Percentiles rank a stretch among this genome's conserved stretches.
phyloP scores from a whole-genome alignment of 2,329 filamentous ascomycete genomes.

The Elsinoe perseae region DNA sequence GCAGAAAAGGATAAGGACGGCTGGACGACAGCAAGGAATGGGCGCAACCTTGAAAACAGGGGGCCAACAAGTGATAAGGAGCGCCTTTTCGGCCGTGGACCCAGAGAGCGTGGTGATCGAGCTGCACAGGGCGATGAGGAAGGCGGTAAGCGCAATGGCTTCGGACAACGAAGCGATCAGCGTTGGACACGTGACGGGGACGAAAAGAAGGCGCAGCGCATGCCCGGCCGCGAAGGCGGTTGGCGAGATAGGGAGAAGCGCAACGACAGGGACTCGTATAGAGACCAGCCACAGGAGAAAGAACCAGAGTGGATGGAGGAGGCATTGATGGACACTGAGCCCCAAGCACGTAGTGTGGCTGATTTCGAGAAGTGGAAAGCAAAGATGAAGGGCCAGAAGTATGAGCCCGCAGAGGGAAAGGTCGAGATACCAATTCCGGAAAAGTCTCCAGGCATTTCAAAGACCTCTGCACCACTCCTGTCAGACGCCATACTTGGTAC shows the following conservation, averaged over 20 bases:
- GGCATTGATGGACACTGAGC: slow-evolving; percentile 47
- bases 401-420: slow-evolving; percentile 29
- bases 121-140: slow-evolving; percentile 38
- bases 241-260: slow-evolving; percentile 45
- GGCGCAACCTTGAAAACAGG: slow-evolving; percentile 59
- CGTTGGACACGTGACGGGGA: slow-evolving; percentile 47
- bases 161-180: slow-evolving; percentile 64
- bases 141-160: slow-evolving; percentile 55
- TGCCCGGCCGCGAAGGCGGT: slow-evolving; percentile 46
- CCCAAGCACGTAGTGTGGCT: slow-evolving; percentile 76
- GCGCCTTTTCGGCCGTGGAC: slow-evolving; percentile 42
- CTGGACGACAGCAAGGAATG: slow-evolving; percentile 59
- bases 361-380: slow-evolving; percentile 96
- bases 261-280: slow-evolving; percentile 48
- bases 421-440: slow-evolving; percentile 20
- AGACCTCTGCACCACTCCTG: slow-evolving; percentile 53
- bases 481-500: slow-evolving; percentile 63
- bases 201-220: slow-evolving; percentile 24
- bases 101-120: slow-evolving; percentile 41
- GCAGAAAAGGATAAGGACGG: slow-evolving; percentile 52
- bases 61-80: slow-evolving; percentile 51
- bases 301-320: slow-evolving; percentile 86
- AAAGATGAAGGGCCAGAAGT: slow-evolving; percentile 62
- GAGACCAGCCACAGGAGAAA: slow-evolving; percentile 56
- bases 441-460: slow-evolving; percentile 25